Evolutionary conservation across 2,329 filamentous ascomycete species (phyloP).

Genomic region (Trichophyton schoenleinii): DNA sequence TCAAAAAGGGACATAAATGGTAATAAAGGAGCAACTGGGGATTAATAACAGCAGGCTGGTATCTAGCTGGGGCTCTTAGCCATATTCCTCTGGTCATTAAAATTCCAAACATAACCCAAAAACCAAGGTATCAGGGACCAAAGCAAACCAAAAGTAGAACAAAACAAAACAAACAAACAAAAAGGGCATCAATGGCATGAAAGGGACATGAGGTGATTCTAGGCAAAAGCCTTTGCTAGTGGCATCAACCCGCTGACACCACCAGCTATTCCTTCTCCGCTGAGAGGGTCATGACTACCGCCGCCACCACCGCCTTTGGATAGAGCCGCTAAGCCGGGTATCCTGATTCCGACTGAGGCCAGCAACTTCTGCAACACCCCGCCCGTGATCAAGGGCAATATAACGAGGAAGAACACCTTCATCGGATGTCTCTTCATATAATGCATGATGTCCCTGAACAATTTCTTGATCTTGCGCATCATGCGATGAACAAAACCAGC

Average conservation of each 20-base stretch:
- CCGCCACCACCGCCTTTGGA: slow-evolving; percentile 21
- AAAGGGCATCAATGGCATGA: neutral
- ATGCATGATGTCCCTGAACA: slow-evolving; percentile 66
- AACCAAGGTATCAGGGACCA: neutral
- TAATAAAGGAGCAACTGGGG: neutral
- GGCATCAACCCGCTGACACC: slow-evolving; percentile 37
- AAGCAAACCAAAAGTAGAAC: neutral
- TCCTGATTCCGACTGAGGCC: slow-evolving; percentile 61
- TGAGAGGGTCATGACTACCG: slow-evolving; percentile 18
- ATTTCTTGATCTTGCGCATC: slow-evolving; percentile 61
- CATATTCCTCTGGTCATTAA: neutral
- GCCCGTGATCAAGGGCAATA: slow-evolving; percentile 76
- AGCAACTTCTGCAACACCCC: slow-evolving; percentile 69
- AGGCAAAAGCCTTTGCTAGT: slow-evolving; percentile 42
- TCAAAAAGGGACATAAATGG: too few species aligned
- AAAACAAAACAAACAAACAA: neutral
- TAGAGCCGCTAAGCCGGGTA: slow-evolving; percentile 44
- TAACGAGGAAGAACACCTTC: slow-evolving; percentile 75
- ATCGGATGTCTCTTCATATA: slow-evolving; percentile 74
- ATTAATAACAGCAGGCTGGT: neutral
- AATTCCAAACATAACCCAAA: neutral
- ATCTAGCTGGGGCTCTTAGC: neutral
- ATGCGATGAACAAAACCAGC: slow-evolving; percentile 63
- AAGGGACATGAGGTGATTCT: slow-evolving; percentile 11
- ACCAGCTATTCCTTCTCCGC: slow-evolving; percentile 10